Percentiles rank a stretch among this genome's conserved stretches.
Conservation (phyloP, 495 filamentous ascomycete genomes). For the Mycothermus thermophilus region DNA sequence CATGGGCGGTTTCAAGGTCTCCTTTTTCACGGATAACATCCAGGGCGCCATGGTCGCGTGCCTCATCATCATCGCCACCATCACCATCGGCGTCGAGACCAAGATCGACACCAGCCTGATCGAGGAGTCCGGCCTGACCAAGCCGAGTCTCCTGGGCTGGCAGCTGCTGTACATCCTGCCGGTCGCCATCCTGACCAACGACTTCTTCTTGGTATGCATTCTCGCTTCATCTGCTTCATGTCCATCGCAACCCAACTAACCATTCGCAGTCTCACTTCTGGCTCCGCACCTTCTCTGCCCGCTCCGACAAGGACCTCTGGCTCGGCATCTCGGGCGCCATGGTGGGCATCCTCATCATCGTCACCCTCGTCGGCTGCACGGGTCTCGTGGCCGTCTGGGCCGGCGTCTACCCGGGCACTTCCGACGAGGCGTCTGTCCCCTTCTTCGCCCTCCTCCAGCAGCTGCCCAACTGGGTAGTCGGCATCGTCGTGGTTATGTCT, state of each 20-base stretch:
- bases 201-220: slow-evolving; percentile 48
- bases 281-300: slow-evolving; percentile 69
- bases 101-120: slow-evolving; percentile 53
- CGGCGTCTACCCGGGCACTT: slow-evolving; percentile 43
- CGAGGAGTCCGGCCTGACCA: slow-evolving; percentile 43
- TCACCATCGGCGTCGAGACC: slow-evolving; percentile 56
- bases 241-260: neutral
- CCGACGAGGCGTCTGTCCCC: slow-evolving; percentile 48
- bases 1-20: slow-evolving; percentile 61
- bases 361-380: slow-evolving; percentile 51
- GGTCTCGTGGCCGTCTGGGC: slow-evolving; percentile 64
- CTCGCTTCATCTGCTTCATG: too few relatives aligned
- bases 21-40: slow-evolving; percentile 65
- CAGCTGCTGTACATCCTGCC: slow-evolving; percentile 67
- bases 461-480: slow-evolving; percentile 59
- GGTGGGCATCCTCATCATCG: slow-evolving; percentile 44
- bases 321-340: slow-evolving; percentile 53
- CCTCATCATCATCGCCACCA: slow-evolving; percentile 54
- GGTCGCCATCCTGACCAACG: slow-evolving; percentile 59
- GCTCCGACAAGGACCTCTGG: slow-evolving; percentile 61
- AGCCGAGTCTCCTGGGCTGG: slow-evolving; percentile 53
- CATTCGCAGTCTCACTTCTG: slow-evolving; percentile 46
- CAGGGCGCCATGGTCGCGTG: slow-evolving; percentile 60
- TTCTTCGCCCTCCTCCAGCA: slow-evolving; percentile 59
- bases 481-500: slow-evolving; percentile 62